Conservation (phyloP, 805 yeast genomes). For the Komagataella kurtzmanii region DNA sequence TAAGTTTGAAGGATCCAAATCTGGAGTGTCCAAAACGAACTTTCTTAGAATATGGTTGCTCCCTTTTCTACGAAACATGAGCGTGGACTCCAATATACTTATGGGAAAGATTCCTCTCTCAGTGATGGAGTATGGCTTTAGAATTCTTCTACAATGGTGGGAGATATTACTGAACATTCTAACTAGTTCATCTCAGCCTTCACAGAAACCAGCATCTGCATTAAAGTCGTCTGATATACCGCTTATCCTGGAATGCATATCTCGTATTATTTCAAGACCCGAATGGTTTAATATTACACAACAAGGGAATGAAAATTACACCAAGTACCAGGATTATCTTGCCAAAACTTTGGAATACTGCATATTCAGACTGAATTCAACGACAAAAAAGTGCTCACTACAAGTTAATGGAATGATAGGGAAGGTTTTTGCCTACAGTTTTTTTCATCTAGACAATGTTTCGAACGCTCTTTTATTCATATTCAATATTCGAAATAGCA, state of each 20-base stretch:
- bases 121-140: background rate
- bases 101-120: background rate
- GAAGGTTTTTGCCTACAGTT: conserved; percentile 54
- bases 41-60: conserved; percentile 31
- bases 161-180: conserved; percentile 22
- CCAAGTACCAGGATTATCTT: conserved; percentile 21
- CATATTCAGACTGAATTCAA: conserved; percentile 31
- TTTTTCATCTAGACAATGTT: conserved; percentile 38
- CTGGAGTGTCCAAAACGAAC: conserved; percentile 27
- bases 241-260: conserved; percentile 41
- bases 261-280: conserved; percentile 29
- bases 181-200: conserved; percentile 14
- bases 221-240: conserved; percentile 26
- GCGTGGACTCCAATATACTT: background rate
- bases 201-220: conserved; percentile 15
- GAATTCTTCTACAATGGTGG: conserved; percentile 36
- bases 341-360: conserved; percentile 40
- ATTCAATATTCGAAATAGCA: conserved; percentile 24
- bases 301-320: conserved; percentile 8
- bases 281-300: conserved; percentile 25
- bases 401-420: conserved; percentile 55
- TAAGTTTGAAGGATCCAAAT: conserved; percentile 21
- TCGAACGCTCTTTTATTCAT: conserved; percentile 44
- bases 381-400: conserved; percentile 29
- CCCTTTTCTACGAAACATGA: conserved; percentile 24